These are phyloP conservation scores for Peribolospora kevripleyi DNA, from an alignment of 768 basidiomycete genomes.

Conservation along the genomic window DNA sequence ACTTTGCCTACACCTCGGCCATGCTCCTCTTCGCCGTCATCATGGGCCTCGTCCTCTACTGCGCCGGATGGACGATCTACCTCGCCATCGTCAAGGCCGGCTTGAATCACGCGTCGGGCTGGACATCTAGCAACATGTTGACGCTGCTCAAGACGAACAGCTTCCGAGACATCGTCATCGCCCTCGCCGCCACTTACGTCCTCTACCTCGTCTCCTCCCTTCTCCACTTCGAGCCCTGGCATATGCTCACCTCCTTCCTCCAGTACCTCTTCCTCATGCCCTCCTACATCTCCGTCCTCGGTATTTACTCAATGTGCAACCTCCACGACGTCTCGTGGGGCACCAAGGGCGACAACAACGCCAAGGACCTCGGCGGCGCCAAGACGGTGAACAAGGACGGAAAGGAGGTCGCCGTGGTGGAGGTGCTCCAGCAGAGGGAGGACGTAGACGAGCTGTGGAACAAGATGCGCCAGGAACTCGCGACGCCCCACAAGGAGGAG, in stretches of 20 bases:
- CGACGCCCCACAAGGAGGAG: constrained; percentile 40
- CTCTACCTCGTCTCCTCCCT: constrained; percentile 35
- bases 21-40: constrained; percentile 50
- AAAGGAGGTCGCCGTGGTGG: constrained; percentile 66
- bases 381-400: constrained; percentile 65
- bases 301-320: constrained; percentile 15
- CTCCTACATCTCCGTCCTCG: constrained; percentile 18
- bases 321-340: constrained; percentile 28
- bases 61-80: constrained; percentile 74
- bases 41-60: constrained; percentile 37
- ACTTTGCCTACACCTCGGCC: constrained; percentile 54
- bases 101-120: constrained; percentile 27
- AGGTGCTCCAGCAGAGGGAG: constrained; percentile 53
- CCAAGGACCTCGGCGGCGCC: constrained; percentile 72
- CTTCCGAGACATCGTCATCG: background rate
- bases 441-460: constrained; percentile 72
- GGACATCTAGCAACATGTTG: constrained; percentile 32
- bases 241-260: constrained; percentile 19
- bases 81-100: constrained; percentile 46
- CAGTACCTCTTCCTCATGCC: constrained; percentile 18
- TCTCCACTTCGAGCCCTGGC: constrained; percentile 20
- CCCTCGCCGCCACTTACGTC: constrained; percentile 52
- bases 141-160: constrained; percentile 20
- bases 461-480: constrained; percentile 45
- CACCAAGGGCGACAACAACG: constrained; percentile 74